Conservation (phyloP, 129 eudicot genomes). For the Helichrysum umbraculigerum region DNA sequence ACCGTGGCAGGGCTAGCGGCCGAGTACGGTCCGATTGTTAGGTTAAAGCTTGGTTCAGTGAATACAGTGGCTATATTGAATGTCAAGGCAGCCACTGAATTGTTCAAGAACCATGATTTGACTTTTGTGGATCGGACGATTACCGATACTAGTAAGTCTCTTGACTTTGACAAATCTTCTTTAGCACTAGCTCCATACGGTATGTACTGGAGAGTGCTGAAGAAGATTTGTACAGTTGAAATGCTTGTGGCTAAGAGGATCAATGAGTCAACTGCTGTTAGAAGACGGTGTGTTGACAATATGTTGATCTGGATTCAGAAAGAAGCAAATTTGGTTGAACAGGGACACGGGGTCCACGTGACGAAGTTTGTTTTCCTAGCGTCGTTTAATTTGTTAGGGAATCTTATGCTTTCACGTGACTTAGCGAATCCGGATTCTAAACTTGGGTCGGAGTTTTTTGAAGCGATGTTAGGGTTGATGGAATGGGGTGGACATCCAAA, state of each 20-base stretch:
- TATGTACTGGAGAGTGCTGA: slow-evolving; percentile 41
- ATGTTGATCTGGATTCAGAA: slow-evolving; percentile 47
- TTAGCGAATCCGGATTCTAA: slow-evolving; percentile 42
- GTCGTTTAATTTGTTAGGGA: slow-evolving; percentile 56
- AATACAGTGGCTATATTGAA: slow-evolving; percentile 57
- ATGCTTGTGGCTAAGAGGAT: slow-evolving; percentile 47
- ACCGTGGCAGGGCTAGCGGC: slow-evolving; percentile 46
- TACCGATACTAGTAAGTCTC: slow-evolving; percentile 45
- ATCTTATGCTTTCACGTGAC: slow-evolving; percentile 56
- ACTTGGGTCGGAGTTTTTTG: slow-evolving; percentile 45
- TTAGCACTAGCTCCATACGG: slow-evolving; percentile 50
- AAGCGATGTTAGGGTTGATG: slow-evolving; percentile 36
- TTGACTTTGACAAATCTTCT: slow-evolving; percentile 44
- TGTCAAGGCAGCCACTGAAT: slow-evolving; percentile 52
- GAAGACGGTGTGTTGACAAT: slow-evolving; percentile 37
- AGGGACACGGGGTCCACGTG: slow-evolving; percentile 31
- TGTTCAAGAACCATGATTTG: slow-evolving; percentile 61
- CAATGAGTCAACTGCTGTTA: slow-evolving; percentile 33
- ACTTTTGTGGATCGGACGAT: slow-evolving; percentile 48
- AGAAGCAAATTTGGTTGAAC: slow-evolving; percentile 26
- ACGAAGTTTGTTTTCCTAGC: slow-evolving; percentile 42
- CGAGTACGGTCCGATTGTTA: slow-evolving; percentile 60
- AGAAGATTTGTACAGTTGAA: slow-evolving; percentile 48
- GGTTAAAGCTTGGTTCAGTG: slow-evolving; percentile 55
- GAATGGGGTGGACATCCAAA: slow-evolving; percentile 58